Base-by-base conservation (phyloP, 2,329 filamentous ascomycete species). In the Chaetomium olivaceum region DNA sequence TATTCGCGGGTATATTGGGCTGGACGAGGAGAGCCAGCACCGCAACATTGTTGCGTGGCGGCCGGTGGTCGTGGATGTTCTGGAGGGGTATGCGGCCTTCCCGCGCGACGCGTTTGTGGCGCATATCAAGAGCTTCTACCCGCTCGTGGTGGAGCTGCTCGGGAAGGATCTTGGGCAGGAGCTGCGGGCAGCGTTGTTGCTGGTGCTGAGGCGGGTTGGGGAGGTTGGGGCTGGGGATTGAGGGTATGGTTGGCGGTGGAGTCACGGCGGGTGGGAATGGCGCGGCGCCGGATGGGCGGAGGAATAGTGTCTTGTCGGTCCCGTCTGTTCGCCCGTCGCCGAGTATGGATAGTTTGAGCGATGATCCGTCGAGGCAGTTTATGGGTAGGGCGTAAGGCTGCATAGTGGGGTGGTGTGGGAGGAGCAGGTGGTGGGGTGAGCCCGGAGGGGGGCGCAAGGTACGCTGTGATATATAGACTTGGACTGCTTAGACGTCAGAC, bases 31-130 rank as follows among this genome's bases (percentile, higher is more conserved):
- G 75, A 96, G 92, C 31, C 95, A 99, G 78, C 93, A 98, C 76
- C 86, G 95, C 63, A 99, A 99, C 77, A 97, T 99, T 63, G 87
- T 96, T 29, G 96, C 96, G 0, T 99, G 95, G 95, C 85, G 95
- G 21, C 95, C 95, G 0, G 95, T 99, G 0, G 95, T 99, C 1
- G 93, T 99, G 21, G 95, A 97, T 75, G 95, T 99, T 9, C 83
- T 99, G 11, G 94, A 99, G 74, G 95, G 95, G 1, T 98, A 94
- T 76, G 89, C 89, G 0, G 89, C 87, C 7, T 97, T 98, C 80
- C 91, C 92, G 0, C 83, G 87, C 21, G 84, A 88, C 27, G 91
- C 91, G 52, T 99, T 99, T 73, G 86, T 86, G 62, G 87, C 89
- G 65, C 89, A 98, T 72, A 85, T 97, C 8, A 82, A 86, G 55